These are phyloP conservation scores for Pontederia crassipes DNA, from an alignment of 176 grass and related monocot genomes.

Conservation along the genomic window DNA sequence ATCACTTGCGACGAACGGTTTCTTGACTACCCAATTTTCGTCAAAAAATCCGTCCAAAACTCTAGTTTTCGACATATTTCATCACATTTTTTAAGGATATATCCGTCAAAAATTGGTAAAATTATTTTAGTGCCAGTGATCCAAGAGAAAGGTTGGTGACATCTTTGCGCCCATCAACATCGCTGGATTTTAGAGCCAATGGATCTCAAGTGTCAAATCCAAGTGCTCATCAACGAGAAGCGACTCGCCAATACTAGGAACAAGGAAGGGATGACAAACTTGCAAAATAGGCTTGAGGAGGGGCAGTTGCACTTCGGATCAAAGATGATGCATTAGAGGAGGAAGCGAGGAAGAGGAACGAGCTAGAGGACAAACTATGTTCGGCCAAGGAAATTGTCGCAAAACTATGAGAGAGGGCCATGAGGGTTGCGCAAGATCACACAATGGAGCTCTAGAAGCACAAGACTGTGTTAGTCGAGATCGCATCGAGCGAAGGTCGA, in stretches of 20 bases:
- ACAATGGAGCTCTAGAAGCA: slow-evolving; percentile 52
- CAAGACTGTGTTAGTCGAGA: slow-evolving; percentile 58
- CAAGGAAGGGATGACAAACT: slow-evolving; percentile 26
- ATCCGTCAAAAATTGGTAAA: too few relatives aligned
- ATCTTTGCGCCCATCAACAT: slow-evolving; percentile 67
- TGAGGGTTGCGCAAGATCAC: slow-evolving; percentile 34
- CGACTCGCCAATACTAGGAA: slow-evolving; percentile 26
- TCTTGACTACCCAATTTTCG: too few relatives aligned
- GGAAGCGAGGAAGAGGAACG: slow-evolving; percentile 23
- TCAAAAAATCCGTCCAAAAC: too few relatives aligned
- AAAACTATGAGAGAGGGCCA: slow-evolving; percentile 27
- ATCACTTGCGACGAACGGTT: too few relatives aligned
- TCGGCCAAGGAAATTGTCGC: slow-evolving; percentile 18
- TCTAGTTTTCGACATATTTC: too few relatives aligned
- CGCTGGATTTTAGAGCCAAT: slow-evolving; percentile 51
- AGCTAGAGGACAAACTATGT: slow-evolving; percentile 31
- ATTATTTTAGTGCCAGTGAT: too few relatives aligned
- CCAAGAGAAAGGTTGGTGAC: slow-evolving; percentile 64
- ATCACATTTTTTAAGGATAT: too few relatives aligned
- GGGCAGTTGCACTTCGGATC: slow-evolving; percentile 7
- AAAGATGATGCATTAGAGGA: slow-evolving; percentile 39
- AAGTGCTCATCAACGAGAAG: slow-evolving; percentile 40
- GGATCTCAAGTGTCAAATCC: slow-evolving; percentile 43
- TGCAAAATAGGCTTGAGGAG: slow-evolving; percentile 35
- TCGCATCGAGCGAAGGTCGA: slow-evolving; percentile 58